Evolutionary conservation across 2,329 filamentous ascomycete genomes (phyloP).

Genomic region (Sarocladium brachiariae): DNA sequence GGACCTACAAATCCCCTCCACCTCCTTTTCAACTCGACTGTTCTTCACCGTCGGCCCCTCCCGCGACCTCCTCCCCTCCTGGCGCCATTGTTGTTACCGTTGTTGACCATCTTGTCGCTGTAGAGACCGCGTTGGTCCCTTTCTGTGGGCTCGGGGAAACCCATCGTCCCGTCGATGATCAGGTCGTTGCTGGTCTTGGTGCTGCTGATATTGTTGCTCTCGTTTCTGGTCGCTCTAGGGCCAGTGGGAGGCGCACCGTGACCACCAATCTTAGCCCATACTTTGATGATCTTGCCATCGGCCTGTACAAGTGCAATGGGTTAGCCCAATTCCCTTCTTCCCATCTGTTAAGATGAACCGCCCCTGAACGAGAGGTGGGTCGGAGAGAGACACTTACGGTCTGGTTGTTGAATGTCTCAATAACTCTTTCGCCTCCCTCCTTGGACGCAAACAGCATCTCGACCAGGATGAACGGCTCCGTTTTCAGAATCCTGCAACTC

Average conservation of each 20-base stretch:
- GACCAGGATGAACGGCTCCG: constrained; percentile 65
- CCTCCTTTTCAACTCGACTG: no score
- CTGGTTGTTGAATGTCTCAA: constrained; percentile 71
- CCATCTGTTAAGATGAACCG: no score
- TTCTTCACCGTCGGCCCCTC: constrained; percentile 9
- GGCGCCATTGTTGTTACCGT: constrained; percentile 7
- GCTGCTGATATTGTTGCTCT: constrained; percentile 17
- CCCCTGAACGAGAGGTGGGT: background rate
- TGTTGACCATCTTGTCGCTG: constrained; percentile 38
- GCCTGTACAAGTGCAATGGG: no score
- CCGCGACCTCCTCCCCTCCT: constrained; percentile 18
- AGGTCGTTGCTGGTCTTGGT: constrained; percentile 23
- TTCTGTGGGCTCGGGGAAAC: constrained; percentile 45
- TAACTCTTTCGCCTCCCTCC: constrained; percentile 66
- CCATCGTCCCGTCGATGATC: constrained; percentile 46
- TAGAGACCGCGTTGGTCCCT: constrained; percentile 36
- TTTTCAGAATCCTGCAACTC: constrained; percentile 61
- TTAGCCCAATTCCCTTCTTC: no score
- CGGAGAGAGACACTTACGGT: constrained; percentile 45
- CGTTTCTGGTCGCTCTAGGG: constrained; percentile 17
- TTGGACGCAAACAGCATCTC: constrained; percentile 69
- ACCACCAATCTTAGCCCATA: constrained; percentile 59
- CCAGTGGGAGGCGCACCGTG: constrained; percentile 19
- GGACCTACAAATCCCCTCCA: no score
- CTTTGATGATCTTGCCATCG: constrained; percentile 66